A percentile compares a stretch with the other conserved stretches of the same genome.
Evolutionary conservation across 345 rosid species (phyloP).

Genomic region (Cochlearia excelsa): DNA sequence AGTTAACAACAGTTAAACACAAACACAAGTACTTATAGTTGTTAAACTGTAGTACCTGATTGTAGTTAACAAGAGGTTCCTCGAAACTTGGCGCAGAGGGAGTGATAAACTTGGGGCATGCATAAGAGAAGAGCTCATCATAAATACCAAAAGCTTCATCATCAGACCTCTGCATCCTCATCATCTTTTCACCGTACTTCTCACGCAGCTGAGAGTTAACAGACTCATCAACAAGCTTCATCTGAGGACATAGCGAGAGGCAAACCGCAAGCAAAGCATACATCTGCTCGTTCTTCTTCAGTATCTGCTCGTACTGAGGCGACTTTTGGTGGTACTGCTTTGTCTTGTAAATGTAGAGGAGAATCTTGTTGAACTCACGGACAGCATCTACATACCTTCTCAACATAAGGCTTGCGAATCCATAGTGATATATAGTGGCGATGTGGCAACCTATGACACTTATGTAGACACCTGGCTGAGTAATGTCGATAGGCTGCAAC

Average conservation of each 20-base stretch:
- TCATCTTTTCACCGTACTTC: conserved; percentile 98
- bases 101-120: conserved; percentile 96
- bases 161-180: conserved; percentile 85
- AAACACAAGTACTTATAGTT: conserved; percentile 6
- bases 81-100: conserved; percentile 92
- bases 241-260: conserved; percentile 91
- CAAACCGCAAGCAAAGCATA: conserved; percentile 84
- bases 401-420: conserved; percentile 96
- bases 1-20: neutral
- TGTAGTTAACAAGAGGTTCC: conserved; percentile 92
- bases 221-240: conserved; percentile 86
- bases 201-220: conserved; percentile 82
- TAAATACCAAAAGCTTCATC: conserved; percentile 78
- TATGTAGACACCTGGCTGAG: conserved; percentile 87
- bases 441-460: conserved; percentile 96
- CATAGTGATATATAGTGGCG: conserved; percentile 87
- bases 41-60: conserved; percentile 53
- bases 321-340: conserved; percentile 93
- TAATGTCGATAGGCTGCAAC: conserved; percentile 87
- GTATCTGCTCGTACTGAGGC: conserved; percentile 87
- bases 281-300: conserved; percentile 99
- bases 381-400: conserved; percentile 96
- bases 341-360: conserved; percentile 85
- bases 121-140: conserved; percentile 97
- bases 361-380: conserved; percentile 92